A percentile compares a stretch with the other conserved stretches of the same genome.
Conservation (phyloP, 495 filamentous ascomycete genomes). For the Astrocystis sublimbata region DNA sequence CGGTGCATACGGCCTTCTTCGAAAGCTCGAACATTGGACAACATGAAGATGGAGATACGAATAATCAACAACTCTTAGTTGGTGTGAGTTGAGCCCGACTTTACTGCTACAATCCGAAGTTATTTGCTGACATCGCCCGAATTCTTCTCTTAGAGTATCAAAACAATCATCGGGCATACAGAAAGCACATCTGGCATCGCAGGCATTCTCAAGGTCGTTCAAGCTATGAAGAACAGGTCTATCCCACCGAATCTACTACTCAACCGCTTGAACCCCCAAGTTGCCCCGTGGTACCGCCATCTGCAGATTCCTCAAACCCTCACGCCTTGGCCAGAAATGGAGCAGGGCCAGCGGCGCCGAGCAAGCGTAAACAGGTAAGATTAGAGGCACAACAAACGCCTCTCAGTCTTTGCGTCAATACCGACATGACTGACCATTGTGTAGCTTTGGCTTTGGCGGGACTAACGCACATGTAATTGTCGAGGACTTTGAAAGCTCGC, state of each 20-base stretch:
- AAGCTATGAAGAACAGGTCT: slow-evolving; percentile 50
- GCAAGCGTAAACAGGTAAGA: slow-evolving; percentile 63
- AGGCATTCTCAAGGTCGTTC: slow-evolving; percentile 56
- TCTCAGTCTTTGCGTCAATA: slow-evolving; percentile 45
- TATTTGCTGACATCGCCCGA: too few species aligned
- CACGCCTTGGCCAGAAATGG: background rate
- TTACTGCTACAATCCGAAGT: too few species aligned
- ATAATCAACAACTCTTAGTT: too few species aligned
- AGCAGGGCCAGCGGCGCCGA: slow-evolving; percentile 32
- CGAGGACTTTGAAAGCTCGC: slow-evolving; percentile 21
- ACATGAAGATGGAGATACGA: too few species aligned
- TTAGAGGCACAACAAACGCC: too few species aligned
- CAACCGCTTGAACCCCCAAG: slow-evolving; percentile 48
- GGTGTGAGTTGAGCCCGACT: too few species aligned
- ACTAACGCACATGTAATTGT: slow-evolving; percentile 8
- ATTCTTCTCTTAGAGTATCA: too few species aligned
- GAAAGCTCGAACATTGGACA: too few species aligned
- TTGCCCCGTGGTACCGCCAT: slow-evolving; percentile 42
- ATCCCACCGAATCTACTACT: slow-evolving; percentile 62
- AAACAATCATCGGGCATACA: slow-evolving; percentile 59
- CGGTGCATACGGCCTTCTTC: too few species aligned
- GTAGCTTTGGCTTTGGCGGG: slow-evolving; percentile 59
- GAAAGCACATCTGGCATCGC: slow-evolving; percentile 56
- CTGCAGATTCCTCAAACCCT: slow-evolving; percentile 32
- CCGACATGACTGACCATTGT: slow-evolving; percentile 47